These are phyloP conservation scores for Mallotus nudiflorus DNA, from an alignment of 345 rosid species.

Conservation along the genomic window DNA sequence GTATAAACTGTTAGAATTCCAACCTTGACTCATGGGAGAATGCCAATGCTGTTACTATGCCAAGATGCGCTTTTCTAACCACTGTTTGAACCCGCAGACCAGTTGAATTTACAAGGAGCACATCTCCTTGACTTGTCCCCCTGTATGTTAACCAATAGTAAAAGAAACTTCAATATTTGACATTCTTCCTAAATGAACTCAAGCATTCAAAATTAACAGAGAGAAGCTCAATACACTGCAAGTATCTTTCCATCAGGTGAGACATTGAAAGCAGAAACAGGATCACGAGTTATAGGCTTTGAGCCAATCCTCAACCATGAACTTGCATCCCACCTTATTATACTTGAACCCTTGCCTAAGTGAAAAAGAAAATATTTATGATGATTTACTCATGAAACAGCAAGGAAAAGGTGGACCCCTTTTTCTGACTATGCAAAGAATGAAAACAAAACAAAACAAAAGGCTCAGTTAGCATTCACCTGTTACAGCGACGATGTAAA, in stretches of 20 bases:
- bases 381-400: conserved; percentile 7
- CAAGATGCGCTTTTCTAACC: conserved; percentile 78
- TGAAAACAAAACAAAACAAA: not conserved
- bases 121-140: conserved; percentile 68
- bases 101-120: conserved; percentile 52
- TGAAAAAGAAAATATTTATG: not conserved
- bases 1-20: not conserved
- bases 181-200: conserved; percentile 10
- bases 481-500: conserved; percentile 72
- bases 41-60: conserved; percentile 72
- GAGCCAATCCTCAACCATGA: conserved; percentile 60
- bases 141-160: conserved; percentile 41
- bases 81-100: conserved; percentile 43
- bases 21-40: conserved; percentile 94
- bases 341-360: conserved; percentile 66
- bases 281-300: conserved; percentile 51
- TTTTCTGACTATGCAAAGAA: not conserved
- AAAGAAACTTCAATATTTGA: not conserved
- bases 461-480: conserved; percentile 40
- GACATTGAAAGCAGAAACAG: conserved; percentile 69
- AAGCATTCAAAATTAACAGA: conserved; percentile 6
- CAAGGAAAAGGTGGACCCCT: not conserved
- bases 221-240: conserved; percentile 51
- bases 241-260: conserved; percentile 80
- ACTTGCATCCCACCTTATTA: conserved; percentile 70